Evolutionary conservation across 2,329 filamentous ascomycete genomes (phyloP).

Genomic region (Trichoderma gracile): DNA sequence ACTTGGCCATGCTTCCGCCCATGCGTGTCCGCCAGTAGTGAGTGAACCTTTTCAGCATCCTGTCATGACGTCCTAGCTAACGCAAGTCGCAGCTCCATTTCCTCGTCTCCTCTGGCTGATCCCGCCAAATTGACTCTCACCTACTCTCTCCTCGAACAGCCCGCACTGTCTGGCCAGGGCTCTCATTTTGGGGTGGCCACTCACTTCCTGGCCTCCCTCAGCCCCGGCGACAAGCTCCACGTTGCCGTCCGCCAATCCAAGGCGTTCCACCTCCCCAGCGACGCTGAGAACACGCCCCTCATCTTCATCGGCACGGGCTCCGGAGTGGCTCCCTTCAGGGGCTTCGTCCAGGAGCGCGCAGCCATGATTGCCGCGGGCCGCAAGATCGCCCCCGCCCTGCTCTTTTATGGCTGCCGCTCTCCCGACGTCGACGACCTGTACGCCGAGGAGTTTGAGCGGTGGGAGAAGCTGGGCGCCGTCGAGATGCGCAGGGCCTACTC

Average conservation of each 20-base stretch:
- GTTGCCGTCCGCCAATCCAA: constrained; percentile 51
- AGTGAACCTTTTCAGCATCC: constrained; percentile 20
- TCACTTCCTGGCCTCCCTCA: constrained; percentile 57
- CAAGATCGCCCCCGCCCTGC: constrained; percentile 59
- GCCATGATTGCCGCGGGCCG: constrained; percentile 52
- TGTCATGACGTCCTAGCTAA: constrained; percentile 10
- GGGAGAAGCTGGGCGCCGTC: constrained; percentile 62
- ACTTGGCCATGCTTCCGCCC: constrained; percentile 70
- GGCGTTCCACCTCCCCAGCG: constrained; percentile 52
- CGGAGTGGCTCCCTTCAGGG: constrained; percentile 63
- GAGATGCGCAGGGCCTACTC: constrained; percentile 62
- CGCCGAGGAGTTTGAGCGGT: constrained; percentile 56
- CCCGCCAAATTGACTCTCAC: constrained; percentile 62
- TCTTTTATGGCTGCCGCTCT: constrained; percentile 65
- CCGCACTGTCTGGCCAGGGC: constrained; percentile 52
- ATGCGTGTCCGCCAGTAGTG: constrained; percentile 76
- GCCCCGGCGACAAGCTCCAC: constrained; percentile 46
- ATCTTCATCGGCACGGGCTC: constrained; percentile 55
- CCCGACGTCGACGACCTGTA: constrained; percentile 61
- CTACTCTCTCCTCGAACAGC: constrained; percentile 63
- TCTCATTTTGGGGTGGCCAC: constrained; percentile 61
- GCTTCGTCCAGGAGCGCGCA: constrained; percentile 63
- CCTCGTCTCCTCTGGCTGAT: constrained; percentile 67
- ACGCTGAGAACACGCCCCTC: constrained; percentile 49
- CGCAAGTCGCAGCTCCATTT: constrained; percentile 57